Conservation (phyloP, 2,329 filamentous ascomycete genomes). For the Juglanconis sp. region DNA sequence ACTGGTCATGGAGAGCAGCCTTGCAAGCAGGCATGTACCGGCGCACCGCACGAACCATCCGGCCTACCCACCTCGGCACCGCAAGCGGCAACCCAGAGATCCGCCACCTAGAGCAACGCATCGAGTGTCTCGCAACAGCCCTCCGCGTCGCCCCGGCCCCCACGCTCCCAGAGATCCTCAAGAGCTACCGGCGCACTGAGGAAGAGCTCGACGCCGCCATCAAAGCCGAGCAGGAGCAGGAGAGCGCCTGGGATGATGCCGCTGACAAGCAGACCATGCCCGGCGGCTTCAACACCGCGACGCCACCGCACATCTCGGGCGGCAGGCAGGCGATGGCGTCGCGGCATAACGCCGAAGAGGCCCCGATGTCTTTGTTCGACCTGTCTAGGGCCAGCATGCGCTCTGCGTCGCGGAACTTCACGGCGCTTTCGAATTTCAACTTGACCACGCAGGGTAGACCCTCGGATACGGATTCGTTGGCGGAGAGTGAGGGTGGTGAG, state of each 20-base stretch:
- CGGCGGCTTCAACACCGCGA: conserved; percentile 45
- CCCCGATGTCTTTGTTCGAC: conserved; percentile 64
- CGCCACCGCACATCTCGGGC: conserved; percentile 36
- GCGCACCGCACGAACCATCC: conserved; percentile 49
- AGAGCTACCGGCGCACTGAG: conserved; percentile 73
- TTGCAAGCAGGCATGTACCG: conserved; percentile 74
- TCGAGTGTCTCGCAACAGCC: conserved; percentile 74
- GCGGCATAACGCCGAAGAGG: conserved; percentile 44
- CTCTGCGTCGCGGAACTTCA: conserved; percentile 56
- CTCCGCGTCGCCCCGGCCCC: conserved; percentile 68
- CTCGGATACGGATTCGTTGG: conserved; percentile 22
- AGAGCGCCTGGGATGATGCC: conserved; percentile 67
- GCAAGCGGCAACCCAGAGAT: conserved; percentile 59
- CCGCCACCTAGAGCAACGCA: conserved; percentile 73
- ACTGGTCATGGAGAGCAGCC: conserved; percentile 76
- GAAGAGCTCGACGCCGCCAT: conserved; percentile 69
- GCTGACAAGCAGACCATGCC: conserved; percentile 58
- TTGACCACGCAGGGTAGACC: conserved; percentile 37
- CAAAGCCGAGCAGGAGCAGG: conserved; percentile 60
- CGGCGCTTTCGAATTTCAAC: conserved; percentile 52
- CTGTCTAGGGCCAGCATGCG: conserved; percentile 59
- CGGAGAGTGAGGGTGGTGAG: not conserved
- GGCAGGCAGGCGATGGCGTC: conserved; percentile 45
- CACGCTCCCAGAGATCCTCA: conserved; percentile 71
- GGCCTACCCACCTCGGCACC: conserved; percentile 58